These are phyloP conservation scores for Sabuloglossum arenarium DNA, from an alignment of 495 filamentous ascomycete genomes.

Conservation along the genomic window DNA sequence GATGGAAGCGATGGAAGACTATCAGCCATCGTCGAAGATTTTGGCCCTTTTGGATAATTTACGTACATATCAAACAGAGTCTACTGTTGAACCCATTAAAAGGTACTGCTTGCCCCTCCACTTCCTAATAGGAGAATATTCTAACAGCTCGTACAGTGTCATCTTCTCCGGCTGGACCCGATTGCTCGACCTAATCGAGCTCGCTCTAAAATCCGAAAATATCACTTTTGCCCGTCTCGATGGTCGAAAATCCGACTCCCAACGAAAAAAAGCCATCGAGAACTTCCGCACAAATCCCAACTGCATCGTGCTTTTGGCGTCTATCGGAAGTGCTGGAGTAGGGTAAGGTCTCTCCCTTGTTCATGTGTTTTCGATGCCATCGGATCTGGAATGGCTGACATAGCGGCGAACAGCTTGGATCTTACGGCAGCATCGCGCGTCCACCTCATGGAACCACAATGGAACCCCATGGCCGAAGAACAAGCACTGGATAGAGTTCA, in stretches of 20 bases:
- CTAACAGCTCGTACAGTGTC: background rate
- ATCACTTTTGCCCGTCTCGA: conserved; percentile 11
- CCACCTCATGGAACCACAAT: conserved; percentile 16
- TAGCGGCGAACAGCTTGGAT: conserved; percentile 10
- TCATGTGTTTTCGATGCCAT: background rate
- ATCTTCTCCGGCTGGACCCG: conserved; percentile 4
- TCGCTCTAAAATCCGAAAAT: background rate
- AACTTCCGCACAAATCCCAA: conserved; percentile 9
- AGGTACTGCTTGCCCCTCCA: background rate
- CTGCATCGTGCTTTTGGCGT: conserved; percentile 15
- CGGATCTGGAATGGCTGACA: background rate
- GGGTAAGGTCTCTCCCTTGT: conserved; percentile 9
- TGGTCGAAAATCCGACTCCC: conserved; percentile 7
- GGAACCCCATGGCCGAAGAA: conserved; percentile 16
- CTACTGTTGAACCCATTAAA: background rate
- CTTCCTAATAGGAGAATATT: background rate
- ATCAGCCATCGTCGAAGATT: background rate
- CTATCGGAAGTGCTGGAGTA: conserved; percentile 13
- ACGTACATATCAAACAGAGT: background rate
- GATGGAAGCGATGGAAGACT: background rate
- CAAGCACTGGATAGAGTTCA: conserved; percentile 16
- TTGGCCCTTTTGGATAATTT: background rate
- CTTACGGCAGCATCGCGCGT: conserved; percentile 11
- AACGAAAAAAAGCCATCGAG: conserved; percentile 7
- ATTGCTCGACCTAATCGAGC: conserved; percentile 5